phyloP scores from a whole-genome alignment of 2,329 filamentous ascomycete species.

The Fusarium nanum region DNA sequence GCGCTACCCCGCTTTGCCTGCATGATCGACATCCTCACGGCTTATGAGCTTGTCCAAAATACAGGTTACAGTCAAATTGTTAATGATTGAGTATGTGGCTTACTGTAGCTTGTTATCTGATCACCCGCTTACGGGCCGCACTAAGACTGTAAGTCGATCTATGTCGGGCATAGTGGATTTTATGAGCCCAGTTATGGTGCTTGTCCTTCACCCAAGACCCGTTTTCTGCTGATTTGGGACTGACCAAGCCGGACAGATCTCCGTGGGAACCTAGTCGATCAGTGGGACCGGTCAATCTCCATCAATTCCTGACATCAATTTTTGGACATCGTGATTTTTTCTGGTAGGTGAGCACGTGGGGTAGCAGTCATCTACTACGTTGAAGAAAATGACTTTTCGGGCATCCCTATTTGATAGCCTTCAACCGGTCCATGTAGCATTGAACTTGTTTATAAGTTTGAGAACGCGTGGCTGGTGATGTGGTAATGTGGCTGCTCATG shows the following conservation, averaged over 20 bases:
- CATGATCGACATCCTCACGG: not conserved
- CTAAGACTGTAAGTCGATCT: not conserved
- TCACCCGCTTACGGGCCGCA: not conserved
- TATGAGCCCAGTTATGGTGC: not conserved
- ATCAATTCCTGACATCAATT: not conserved
- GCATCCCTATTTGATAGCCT: too few species aligned
- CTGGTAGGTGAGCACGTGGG: not conserved
- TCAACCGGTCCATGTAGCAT: too few species aligned
- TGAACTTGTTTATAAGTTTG: too few species aligned
- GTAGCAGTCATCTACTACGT: accelerated
- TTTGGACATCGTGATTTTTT: not conserved
- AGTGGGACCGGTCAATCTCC: not conserved
- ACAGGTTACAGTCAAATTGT: not conserved
- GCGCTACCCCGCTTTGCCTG: not conserved
- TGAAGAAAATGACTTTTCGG: too few species aligned
- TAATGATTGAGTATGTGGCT: not conserved
- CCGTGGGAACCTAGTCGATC: not conserved
- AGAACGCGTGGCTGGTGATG: too few species aligned
- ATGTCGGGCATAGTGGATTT: not conserved
- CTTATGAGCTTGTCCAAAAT: not conserved
- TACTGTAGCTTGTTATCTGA: not conserved
- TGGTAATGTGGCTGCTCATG: too few species aligned
- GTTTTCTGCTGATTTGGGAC: not conserved
- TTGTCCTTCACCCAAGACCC: not conserved
- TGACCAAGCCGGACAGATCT: not conserved